These are phyloP conservation scores for Nicotiana knightiana DNA, from an alignment of 257 asterid species.

Conservation along the genomic window DNA sequence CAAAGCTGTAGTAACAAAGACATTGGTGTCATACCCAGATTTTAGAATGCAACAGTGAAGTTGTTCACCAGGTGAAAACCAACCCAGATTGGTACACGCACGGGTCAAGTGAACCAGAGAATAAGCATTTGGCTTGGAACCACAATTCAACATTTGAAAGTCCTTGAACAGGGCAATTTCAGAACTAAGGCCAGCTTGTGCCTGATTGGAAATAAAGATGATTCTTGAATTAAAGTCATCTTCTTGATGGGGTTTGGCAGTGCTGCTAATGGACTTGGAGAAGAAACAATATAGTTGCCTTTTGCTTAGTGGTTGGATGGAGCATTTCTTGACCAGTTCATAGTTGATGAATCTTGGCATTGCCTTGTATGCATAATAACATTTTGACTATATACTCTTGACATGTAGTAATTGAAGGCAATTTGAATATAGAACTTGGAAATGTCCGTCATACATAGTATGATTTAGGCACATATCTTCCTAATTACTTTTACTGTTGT, in stretches of 20 bases:
- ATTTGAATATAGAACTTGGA: neutral
- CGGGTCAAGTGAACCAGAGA: conserved; percentile 51
- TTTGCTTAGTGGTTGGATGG: neutral
- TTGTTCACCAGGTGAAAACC: conserved; percentile 50
- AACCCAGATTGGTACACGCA: conserved; percentile 30
- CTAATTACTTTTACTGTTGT: too few species aligned
- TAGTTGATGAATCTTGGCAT: conserved; percentile 4
- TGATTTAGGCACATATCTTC: too few species aligned
- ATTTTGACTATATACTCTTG: neutral
- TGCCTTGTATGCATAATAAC: neutral
- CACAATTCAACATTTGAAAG: conserved; percentile 32
- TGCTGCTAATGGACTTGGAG: conserved; percentile 12
- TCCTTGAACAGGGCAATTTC: conserved; percentile 23
- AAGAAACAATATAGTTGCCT: neutral
- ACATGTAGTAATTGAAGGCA: neutral
- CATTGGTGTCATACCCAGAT: conserved; percentile 41
- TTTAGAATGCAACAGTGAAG: conserved; percentile 46
- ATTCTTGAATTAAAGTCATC: conserved; percentile 8
- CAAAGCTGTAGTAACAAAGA: conserved; percentile 46
- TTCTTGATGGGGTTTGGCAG: conserved; percentile 9
- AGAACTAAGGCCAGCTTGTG: conserved; percentile 10
- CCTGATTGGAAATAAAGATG: conserved; percentile 4
- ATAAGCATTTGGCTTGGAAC: conserved; percentile 31
- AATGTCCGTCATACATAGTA: too few species aligned
- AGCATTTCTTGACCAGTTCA: conserved; percentile 1